These are phyloP conservation scores for Apium graveolens DNA, from an alignment of 129 eudicot genomes.

Conservation along the genomic window DNA sequence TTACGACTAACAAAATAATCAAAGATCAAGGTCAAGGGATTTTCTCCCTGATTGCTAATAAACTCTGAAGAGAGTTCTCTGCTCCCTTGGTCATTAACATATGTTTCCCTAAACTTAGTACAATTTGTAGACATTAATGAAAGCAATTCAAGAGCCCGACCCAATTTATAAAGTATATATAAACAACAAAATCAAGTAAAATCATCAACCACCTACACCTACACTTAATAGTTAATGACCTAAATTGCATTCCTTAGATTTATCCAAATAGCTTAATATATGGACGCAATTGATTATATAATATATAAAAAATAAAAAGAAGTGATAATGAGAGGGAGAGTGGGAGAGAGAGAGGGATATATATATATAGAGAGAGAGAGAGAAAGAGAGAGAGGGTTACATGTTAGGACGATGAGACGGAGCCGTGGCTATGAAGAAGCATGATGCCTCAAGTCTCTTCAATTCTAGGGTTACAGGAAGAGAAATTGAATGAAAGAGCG, in stretches of 20 bases:
- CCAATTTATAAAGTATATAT: no score
- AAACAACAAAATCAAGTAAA: not conserved
- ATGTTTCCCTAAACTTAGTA: no score
- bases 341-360: not conserved
- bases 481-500: constrained; percentile 55
- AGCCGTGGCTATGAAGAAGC: constrained; percentile 57
- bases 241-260: not conserved
- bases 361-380: no score
- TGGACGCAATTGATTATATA: not conserved
- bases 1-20: no score
- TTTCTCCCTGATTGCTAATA: no score
- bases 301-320: not conserved
- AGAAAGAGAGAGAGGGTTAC: constrained; percentile 26
- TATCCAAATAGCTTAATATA: not conserved
- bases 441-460: constrained; percentile 87
- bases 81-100: no score
- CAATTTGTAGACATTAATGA: not conserved
- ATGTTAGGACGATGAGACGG: constrained; percentile 51
- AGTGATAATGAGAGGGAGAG: not conserved
- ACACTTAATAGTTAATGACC: no score
- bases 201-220: not conserved
- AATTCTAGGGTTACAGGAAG: constrained; percentile 96
- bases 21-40: no score
- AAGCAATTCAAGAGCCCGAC: not conserved
- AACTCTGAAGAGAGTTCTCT: no score